Conservation (phyloP, 148 eudicot genomes). For the Selenicereus undatus region DNA sequence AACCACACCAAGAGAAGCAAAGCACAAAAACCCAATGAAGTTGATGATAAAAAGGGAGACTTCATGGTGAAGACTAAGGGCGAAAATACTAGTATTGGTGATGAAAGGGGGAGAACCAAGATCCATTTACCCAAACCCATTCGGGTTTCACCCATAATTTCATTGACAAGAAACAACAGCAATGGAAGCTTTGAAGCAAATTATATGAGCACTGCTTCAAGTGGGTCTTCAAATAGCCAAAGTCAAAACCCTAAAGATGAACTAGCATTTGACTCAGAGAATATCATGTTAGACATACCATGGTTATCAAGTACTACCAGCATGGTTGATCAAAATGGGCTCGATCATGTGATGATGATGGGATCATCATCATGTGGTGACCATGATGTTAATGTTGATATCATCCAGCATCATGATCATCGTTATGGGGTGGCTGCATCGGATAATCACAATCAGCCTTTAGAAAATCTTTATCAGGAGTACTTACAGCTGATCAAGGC, state of each 20-base stretch:
- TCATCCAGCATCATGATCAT: neutral
- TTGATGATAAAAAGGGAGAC: neutral
- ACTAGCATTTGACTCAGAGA: conserved; percentile 12
- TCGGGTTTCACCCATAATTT: conserved; percentile 27
- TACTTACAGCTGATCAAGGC: neutral
- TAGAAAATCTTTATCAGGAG: conserved; percentile 1
- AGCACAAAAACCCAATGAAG: neutral
- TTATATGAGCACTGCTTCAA: conserved; percentile 16
- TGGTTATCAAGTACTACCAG: conserved; percentile 18
- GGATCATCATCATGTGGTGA: conserved; percentile 8
- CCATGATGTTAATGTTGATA: neutral
- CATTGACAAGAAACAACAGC: conserved; percentile 36
- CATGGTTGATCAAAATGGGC: conserved; percentile 15
- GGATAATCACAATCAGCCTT: neutral
- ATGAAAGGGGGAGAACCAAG: conserved; percentile 24
- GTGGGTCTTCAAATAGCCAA: conserved; percentile 23
- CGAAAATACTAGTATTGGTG: neutral
- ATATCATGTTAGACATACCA: conserved; percentile 22
- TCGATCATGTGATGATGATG: conserved; percentile 27
- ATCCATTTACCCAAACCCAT: conserved; percentile 43
- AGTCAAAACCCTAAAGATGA: conserved; percentile 19
- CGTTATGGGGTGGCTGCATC: neutral
- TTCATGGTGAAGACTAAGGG: conserved; percentile 7
- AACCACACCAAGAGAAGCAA: conserved; percentile 10
- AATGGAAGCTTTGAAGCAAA: conserved; percentile 28